Evolutionary conservation across 129 eudicot species (phyloP), one percentile per base, ranked within the genome.

Genomic region (Smallanthus sonchifolius): DNA sequence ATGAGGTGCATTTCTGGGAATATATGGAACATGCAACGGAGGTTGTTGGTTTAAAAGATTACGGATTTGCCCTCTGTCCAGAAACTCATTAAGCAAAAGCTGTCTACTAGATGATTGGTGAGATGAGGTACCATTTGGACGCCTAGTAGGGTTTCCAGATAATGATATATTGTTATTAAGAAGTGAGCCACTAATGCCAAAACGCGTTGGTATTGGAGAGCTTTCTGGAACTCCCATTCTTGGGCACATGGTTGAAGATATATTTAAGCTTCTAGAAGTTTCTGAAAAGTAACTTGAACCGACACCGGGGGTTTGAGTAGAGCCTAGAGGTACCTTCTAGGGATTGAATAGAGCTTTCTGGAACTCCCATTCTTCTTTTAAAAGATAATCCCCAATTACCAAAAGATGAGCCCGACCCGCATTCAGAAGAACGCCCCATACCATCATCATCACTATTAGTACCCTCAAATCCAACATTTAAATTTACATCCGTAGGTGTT

Each of bases 301-400:
- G 49, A 73, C 84, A 80, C 83, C 79, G 35, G n/a, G 84, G 24
- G 86, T 60, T 65, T 83, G 96, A 6, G 80, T 76, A 43, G 96
- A n/a, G n/a, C n/a, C n/a, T n/a, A n/a, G n/a, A 75, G 5, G 89
- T 77, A 70, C 87, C 89, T 84, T 91, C 97, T 30, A 87, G 78
- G 45, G 91, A 51, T 81, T 88, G n/a, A n/a, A n/a, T n/a, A n/a
- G n/a, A n/a, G n/a, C n/a, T n/a, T n/a, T n/a, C n/a, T n/a, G n/a
- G n/a, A n/a, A n/a, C n/a, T n/a, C n/a, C n/a, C n/a, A n/a, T n/a
- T n/a, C n/a, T 88, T 63, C 97, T 86, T 74, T 88, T 91, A 76
- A 87, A 87, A 51, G 96, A 85, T 7, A 60, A 60, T 77, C 92
- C 92, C 88, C 88, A 87, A 62, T 42, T 45, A 54, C 83, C 84